Evolutionary conservation across 495 filamentous ascomycete genomes (phyloP).

Genomic region (Penicillium roqueforti): DNA sequence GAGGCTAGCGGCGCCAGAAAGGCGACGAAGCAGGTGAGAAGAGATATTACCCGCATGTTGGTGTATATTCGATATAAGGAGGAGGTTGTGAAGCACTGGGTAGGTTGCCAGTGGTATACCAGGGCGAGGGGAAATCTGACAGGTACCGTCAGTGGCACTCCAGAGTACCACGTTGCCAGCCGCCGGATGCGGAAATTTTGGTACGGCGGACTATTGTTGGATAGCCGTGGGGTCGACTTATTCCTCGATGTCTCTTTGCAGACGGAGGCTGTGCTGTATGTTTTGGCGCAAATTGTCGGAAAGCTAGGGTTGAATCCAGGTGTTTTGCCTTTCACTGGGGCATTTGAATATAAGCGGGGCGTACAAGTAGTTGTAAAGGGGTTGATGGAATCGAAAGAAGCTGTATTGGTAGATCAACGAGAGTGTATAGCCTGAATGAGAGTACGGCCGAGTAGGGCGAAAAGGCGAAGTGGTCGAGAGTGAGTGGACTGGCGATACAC

Average conservation of each 20-base stretch:
- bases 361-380: not conserved
- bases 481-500: slow-evolving; percentile 38
- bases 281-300: slow-evolving; percentile 5
- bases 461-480: slow-evolving; percentile 21
- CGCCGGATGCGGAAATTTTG: slow-evolving; percentile 42
- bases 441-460: slow-evolving; percentile 3
- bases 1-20: slow-evolving; percentile 38
- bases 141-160: slow-evolving; percentile 33
- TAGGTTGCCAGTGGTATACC: slow-evolving; percentile 10
- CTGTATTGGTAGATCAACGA: slow-evolving; percentile 6
- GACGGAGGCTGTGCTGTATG: not conserved
- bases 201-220: slow-evolving; percentile 9
- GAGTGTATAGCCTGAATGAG: slow-evolving; percentile 7
- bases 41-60: slow-evolving; percentile 40
- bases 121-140: slow-evolving; percentile 22
- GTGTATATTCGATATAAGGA: slow-evolving; percentile 9
- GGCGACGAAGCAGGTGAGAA: slow-evolving; percentile 39
- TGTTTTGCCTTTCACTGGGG: not conserved
- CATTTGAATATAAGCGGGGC: slow-evolving; percentile 1
- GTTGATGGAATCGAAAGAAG: not conserved
- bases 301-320: not conserved
- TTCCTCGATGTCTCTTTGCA: slow-evolving; percentile 6
- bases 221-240: slow-evolving; percentile 6
- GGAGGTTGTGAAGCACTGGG: slow-evolving; percentile 9
- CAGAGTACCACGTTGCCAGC: slow-evolving; percentile 35